phyloP scores from a whole-genome alignment of 1,284 basidiomycete species.

The Stygiomarasmius scandens region DNA sequence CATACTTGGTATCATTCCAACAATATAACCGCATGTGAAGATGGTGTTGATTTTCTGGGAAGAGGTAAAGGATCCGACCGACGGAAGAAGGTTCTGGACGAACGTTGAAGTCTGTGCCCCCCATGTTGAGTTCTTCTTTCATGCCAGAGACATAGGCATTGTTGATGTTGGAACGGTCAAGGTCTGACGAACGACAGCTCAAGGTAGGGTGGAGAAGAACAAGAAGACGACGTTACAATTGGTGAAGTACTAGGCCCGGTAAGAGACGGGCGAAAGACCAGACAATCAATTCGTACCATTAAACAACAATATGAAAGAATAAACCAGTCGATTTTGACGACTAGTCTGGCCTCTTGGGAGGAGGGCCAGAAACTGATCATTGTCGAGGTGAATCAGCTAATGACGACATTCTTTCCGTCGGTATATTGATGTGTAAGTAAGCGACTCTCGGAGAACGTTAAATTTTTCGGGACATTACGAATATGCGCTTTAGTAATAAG shows the following conservation, averaged over 20 bases:
- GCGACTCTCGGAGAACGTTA: not conserved
- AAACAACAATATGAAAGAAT: slow-evolving; percentile 71
- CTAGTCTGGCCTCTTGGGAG: slow-evolving; percentile 43
- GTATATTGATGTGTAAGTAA: not conserved
- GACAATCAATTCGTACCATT: slow-evolving; percentile 5
- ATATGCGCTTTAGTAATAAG: not conserved
- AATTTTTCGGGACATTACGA: not conserved
- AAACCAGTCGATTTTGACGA: slow-evolving; percentile 66
- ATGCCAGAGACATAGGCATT: slow-evolving; percentile 84
- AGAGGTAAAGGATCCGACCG: slow-evolving; percentile 6
- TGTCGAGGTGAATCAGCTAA: no score
- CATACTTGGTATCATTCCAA: slow-evolving; percentile 73
- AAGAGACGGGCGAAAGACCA: slow-evolving; percentile 10
- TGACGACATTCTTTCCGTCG: not conserved
- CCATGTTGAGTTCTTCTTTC: slow-evolving; percentile 76
- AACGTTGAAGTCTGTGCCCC: slow-evolving; percentile 72
- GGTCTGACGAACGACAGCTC: slow-evolving; percentile 40
- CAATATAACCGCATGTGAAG: slow-evolving; percentile 72
- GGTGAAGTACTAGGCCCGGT: slow-evolving; percentile 58
- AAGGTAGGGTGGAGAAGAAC: slow-evolving; percentile 5
- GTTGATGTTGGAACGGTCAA: slow-evolving; percentile 66
- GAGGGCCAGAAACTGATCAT: no score
- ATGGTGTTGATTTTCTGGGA: slow-evolving; percentile 70
- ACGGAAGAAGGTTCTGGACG: slow-evolving; percentile 7
- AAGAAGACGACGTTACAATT: slow-evolving; percentile 47